Percentiles rank a stretch among this genome's conserved stretches.
phyloP scores from a whole-genome alignment of 108 stramenopile genomes.

The Aurantiochytrium sp. region DNA sequence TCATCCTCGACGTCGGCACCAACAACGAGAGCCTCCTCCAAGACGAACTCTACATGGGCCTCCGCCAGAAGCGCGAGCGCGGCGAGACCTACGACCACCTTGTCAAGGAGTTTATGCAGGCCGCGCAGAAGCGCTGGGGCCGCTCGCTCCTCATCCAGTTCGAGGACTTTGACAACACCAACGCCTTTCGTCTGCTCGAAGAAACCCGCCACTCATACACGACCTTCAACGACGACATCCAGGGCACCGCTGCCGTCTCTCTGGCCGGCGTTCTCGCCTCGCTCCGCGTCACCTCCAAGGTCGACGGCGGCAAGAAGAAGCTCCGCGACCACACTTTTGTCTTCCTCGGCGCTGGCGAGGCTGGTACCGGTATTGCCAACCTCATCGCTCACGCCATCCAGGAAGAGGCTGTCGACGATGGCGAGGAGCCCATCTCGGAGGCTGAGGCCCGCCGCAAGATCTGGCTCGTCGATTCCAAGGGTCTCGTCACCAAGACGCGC shows the following conservation, averaged over 20 bases:
- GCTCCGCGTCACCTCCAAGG: conserved; percentile 63
- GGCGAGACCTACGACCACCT: conserved; percentile 71
- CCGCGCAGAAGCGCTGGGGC: conserved; percentile 84
- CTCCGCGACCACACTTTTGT: conserved; percentile 76
- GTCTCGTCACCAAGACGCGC: conserved; percentile 24
- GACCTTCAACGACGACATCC: conserved; percentile 99
- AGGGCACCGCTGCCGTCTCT: conserved; percentile 83
- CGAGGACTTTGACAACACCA: conserved; percentile 85
- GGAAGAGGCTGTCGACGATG: background rate
- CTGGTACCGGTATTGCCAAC: conserved; percentile 83
- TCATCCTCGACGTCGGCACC: conserved; percentile 93
- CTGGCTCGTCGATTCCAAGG: conserved; percentile 71
- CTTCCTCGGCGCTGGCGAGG: conserved; percentile 81
- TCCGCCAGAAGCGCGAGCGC: conserved; percentile 62
- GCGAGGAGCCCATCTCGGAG: background rate
- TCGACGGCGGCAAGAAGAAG: conserved; percentile 32
- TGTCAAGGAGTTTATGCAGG: conserved; percentile 92
- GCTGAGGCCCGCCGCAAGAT: conserved; percentile 60
- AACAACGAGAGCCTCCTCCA: conserved; percentile 78
- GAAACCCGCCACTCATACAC: conserved; percentile 71
- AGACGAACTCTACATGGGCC: conserved; percentile 85
- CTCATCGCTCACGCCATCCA: conserved; percentile 51
- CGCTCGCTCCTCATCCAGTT: conserved; percentile 77
- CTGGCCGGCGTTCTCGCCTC: conserved; percentile 73
- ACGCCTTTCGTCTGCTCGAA: conserved; percentile 73